Base-by-base conservation (phyloP, 371 early-diverging fungal genomes). In the Lichtheimia ornata region DNA sequence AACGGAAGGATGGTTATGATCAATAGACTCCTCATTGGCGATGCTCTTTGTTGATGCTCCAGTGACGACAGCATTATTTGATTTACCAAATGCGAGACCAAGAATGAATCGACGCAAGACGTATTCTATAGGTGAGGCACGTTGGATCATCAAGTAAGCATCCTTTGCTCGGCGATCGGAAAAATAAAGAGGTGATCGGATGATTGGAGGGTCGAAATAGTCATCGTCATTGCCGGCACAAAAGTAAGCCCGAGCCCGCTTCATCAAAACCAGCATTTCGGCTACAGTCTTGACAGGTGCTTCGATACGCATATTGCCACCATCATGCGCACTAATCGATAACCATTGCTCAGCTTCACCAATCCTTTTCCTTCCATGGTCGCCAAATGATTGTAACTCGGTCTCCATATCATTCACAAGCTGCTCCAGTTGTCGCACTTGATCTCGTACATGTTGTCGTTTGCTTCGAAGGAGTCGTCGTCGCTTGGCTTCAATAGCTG, bases 381-480 rank as follows among this genome's bases (percentile, higher is more conserved):
- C 11, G 14, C 22, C 2, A 35, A 50, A 50, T 7, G 51, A n/a
- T 24, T 49, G 50, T 30, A 59, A 22, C 25, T 59, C 47, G 14
- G 40, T 12, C 24, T 59, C 51, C 50, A 59, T 59, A n/a, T 27
- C 14, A 5, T 25, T 49, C 5, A 24, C 43, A 11, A 35, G 59
- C 40, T 50, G 59, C 12, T 40, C 30, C 11, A 55, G 56, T 14
- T 18, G 47, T 35, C 50, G 59, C 7, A 40, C 51, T 50, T 30
- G 24, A 11, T 59, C 30, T 20, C 28, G 20, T 40, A 35, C 35
- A 17, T 14, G 59, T 18, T 35, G 59, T 22, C 50, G 30, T 15
- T 35, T 67, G 2, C 69, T 70, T 52, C 70, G 0, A n/a, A 47
- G 35, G 35, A 35, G 35, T 35, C 17, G n/a, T 43, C 35, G 43